Conservation (phyloP, 495 filamentous ascomycete species). For the Glutinoglossum americanum region DNA sequence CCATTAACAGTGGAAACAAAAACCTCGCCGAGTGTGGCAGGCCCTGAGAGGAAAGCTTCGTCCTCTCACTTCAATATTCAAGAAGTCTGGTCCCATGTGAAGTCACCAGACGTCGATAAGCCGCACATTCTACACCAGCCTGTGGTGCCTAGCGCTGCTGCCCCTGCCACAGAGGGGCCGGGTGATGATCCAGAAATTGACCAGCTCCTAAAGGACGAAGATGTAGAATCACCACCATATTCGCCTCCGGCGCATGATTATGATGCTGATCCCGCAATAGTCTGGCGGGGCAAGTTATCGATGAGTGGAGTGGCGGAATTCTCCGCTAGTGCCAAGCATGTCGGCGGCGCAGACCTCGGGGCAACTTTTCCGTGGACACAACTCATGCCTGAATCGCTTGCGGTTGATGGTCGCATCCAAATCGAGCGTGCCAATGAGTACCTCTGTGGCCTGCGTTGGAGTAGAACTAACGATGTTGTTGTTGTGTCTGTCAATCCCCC, state of each 20-base stretch:
- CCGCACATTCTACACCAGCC: constrained; percentile 4
- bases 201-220: constrained; percentile 65
- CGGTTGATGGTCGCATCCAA: constrained; percentile 66
- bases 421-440: constrained; percentile 67
- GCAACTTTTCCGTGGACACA: constrained; percentile 40
- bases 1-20: not conserved
- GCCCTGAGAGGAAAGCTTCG: constrained; percentile 14
- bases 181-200: constrained; percentile 74
- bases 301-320: constrained; percentile 65
- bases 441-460: constrained; percentile 59
- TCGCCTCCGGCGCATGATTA: constrained; percentile 54
- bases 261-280: constrained; percentile 34
- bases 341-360: constrained; percentile 58
- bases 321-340: constrained; percentile 51
- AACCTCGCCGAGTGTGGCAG: constrained; percentile 13
- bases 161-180: constrained; percentile 26
- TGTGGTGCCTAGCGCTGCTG: constrained; percentile 14
- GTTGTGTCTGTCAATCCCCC: constrained; percentile 42
- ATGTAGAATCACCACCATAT: constrained; percentile 69
- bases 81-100: constrained; percentile 45
- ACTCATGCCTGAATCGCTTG: constrained; percentile 43
- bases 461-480: constrained; percentile 46
- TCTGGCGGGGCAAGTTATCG: constrained; percentile 61
- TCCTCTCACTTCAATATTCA: constrained; percentile 44
- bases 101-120: constrained; percentile 25